These are phyloP conservation scores for Pseudogymnoascus sp. DNA, from an alignment of 2,329 filamentous ascomycete genomes.

Conservation along the genomic window DNA sequence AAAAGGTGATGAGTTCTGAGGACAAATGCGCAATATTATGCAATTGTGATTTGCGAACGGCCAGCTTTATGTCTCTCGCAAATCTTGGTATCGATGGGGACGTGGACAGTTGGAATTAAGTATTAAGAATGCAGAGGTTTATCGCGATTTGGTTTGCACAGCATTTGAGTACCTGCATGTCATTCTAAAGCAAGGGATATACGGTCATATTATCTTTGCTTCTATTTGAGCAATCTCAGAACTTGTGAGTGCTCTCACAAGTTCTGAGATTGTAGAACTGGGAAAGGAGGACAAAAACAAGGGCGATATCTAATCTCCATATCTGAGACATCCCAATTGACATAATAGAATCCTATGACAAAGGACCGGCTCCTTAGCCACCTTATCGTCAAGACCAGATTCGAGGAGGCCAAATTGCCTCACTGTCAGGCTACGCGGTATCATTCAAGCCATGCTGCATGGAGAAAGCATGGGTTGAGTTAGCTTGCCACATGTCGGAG, in stretches of 20 bases:
- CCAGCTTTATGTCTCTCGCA: too few relatives aligned
- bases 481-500: background rate
- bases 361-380: background rate
- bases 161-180: too few relatives aligned
- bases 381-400: slow-evolving; percentile 24
- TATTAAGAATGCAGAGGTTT: too few relatives aligned
- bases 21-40: background rate
- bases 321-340: slow-evolving; percentile 11
- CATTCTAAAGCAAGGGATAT: too few relatives aligned
- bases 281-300: background rate
- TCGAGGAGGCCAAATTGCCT: slow-evolving; percentile 23
- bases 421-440: background rate
- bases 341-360: background rate
- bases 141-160: too few relatives aligned
- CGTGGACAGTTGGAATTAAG: too few relatives aligned
- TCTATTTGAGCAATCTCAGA: too few relatives aligned
- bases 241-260: too few relatives aligned
- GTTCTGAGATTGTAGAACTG: too few relatives aligned
- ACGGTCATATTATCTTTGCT: too few relatives aligned
- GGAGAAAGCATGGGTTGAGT: background rate
- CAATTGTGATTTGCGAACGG: background rate
- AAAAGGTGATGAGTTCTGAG: background rate
- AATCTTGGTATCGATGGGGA: too few relatives aligned
- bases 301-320: slow-evolving; percentile 11
- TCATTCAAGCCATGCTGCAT: background rate